Evolutionary conservation across 306 rosid genomes (phyloP), one percentile per base, ranked within the genome.

Genomic region (Lupinus albus): DNA sequence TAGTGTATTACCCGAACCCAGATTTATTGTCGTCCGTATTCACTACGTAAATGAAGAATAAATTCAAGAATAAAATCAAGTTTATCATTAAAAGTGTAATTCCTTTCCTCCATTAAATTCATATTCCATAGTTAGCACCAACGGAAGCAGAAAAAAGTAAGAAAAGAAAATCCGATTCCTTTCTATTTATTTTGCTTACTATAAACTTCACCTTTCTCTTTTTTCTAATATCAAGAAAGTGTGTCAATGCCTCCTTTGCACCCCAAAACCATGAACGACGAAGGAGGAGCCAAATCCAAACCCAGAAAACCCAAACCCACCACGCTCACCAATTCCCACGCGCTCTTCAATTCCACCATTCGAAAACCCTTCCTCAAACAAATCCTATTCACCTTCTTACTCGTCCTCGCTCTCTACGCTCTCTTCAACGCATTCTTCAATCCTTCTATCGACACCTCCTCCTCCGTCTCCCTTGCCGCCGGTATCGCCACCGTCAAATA

Each of bases 301-400:
- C 3, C 67, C 49, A 71, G 53, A 67, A 78, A 73, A 46, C 76
- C 69, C 7, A 74, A 66, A 49, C 69, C 54, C 68, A 46, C 42
- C 47, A 48, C 33, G 1, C 5, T 69, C 42, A 67, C 76, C 1
- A 8, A 8, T 73, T 42, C 77, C 30, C 70, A 45, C 51, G 49
- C 62, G 28, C 70, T 50, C 6, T 45, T 76, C 44, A 68, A 47
- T 28, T 14, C 81, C 0, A 84, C 85, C 89, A 66, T 84, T 10
- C 78, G 96, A 51, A 90, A 87, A 42, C 86, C 87, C 2, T 35
- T 86, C 48, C 78, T 91, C 11, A 85, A 86, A 69, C 85, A 71
- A 82, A 70, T 82, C 83, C 81, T 94, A 12, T 78, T 66, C 16
- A 71, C 84, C 3, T 72, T 86, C 48, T 73, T 76, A 78, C 1